Evolutionary conservation across 495 filamentous ascomycete genomes (phyloP).

Genomic region (Penicillium herquei): DNA sequence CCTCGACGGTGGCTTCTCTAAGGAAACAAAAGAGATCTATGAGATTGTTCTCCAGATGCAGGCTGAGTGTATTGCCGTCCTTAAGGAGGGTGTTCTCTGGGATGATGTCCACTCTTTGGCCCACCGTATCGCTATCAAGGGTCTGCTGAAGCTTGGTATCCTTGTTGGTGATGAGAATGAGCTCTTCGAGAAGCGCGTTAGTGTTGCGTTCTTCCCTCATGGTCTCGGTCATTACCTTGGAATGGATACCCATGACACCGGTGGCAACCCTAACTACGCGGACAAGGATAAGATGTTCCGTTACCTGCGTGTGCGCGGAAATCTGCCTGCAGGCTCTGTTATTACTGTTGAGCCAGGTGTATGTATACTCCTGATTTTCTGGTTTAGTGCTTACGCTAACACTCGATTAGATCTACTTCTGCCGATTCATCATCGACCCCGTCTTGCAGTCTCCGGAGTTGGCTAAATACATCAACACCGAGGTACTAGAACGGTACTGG

Average conservation of each 20-base stretch:
- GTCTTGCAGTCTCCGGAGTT: conserved; percentile 69
- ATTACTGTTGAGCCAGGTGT: conserved; percentile 90
- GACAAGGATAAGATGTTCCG: conserved; percentile 83
- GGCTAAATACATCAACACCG: conserved; percentile 68
- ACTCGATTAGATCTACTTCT: conserved; percentile 76
- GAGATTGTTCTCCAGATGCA: conserved; percentile 88
- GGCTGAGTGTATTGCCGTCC: conserved; percentile 63
- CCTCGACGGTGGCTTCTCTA: conserved; percentile 69
- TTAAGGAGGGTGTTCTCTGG: conserved; percentile 79
- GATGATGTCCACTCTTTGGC: conserved; percentile 78
- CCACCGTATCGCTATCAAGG: conserved; percentile 78
- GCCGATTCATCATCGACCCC: conserved; percentile 85
- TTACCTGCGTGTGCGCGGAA: conserved; percentile 80
- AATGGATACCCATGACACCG: conserved; percentile 93
- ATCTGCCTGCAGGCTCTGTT: conserved; percentile 70
- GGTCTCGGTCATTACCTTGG: conserved; percentile 90
- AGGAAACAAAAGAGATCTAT: conserved; percentile 75
- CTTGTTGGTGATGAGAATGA: conserved; percentile 66
- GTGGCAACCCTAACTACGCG: conserved; percentile 80
- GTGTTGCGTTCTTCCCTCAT: conserved; percentile 88
- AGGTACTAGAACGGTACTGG: conserved; percentile 81
- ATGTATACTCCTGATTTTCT: conserved; percentile 23
- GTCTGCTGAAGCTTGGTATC: conserved; percentile 73
- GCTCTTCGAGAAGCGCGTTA: conserved; percentile 70
- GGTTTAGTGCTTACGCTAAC: not conserved